Conservation (phyloP, 495 filamentous ascomycete species). For the Hapsidospora chrysogenum region DNA sequence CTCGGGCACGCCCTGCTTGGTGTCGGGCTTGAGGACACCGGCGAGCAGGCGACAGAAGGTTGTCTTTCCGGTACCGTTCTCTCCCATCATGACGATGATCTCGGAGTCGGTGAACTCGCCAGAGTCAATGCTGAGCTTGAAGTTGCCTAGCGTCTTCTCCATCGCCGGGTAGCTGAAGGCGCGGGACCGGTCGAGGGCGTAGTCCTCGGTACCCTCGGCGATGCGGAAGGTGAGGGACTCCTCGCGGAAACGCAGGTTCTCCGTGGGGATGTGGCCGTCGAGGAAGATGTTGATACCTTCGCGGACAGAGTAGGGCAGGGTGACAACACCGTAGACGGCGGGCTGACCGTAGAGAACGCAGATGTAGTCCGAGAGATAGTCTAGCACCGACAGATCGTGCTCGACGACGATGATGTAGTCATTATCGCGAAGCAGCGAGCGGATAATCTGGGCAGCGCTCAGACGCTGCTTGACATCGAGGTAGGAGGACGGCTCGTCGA, state of each 20-base stretch:
- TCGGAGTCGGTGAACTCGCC: constrained; percentile 94
- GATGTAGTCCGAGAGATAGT: constrained; percentile 96
- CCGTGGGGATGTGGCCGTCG: constrained; percentile 91
- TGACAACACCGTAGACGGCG: constrained; percentile 96
- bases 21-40: constrained; percentile 81
- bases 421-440: constrained; percentile 67
- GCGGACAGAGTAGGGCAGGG: constrained; percentile 82
- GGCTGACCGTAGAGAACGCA: constrained; percentile 93
- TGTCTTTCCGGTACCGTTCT: constrained; percentile 85
- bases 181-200: constrained; percentile 66
- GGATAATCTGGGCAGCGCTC: constrained; percentile 79
- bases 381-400: constrained; percentile 94
- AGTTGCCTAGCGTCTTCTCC: constrained; percentile 84
- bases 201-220: constrained; percentile 81
- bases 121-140: constrained; percentile 65
- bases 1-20: constrained; percentile 53
- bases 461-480: constrained; percentile 96
- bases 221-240: constrained; percentile 95
- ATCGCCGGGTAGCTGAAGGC: constrained; percentile 77
- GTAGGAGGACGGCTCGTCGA: constrained; percentile 96
- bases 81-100: constrained; percentile 99
- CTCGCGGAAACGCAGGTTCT: constrained; percentile 96
- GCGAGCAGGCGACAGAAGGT: constrained; percentile 96
- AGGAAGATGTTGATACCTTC: constrained; percentile 99
- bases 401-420: constrained; percentile 98